Percentiles rank a stretch among this genome's conserved stretches.
Evolutionary conservation across 345 rosid genomes (phyloP).

Genomic region (Arabidopsis arenosa): DNA sequence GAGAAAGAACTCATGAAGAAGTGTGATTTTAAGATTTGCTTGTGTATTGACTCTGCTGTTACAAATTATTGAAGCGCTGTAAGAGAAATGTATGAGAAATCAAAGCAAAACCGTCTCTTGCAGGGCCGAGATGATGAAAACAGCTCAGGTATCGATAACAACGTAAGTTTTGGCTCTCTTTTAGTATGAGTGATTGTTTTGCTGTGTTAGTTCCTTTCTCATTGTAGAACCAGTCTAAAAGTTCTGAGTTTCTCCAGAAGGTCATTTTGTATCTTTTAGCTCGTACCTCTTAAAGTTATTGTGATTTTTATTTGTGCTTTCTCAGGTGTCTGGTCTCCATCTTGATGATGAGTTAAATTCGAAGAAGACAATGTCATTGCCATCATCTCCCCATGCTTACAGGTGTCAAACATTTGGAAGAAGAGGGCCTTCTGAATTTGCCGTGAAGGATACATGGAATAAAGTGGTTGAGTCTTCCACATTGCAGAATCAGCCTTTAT

Average conservation of each 20-base stretch:
- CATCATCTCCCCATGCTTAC: conserved; percentile 90
- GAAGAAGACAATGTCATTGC: conserved; percentile 91
- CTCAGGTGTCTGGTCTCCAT: conserved; percentile 67
- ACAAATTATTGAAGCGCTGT: conserved; percentile 78
- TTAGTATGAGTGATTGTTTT: conserved; percentile 8
- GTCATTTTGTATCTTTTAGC: conserved; percentile 12
- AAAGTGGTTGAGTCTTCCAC: conserved; percentile 84
- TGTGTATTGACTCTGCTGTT: conserved; percentile 33
- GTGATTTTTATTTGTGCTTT: conserved; percentile 28
- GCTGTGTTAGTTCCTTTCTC: conserved; percentile 6
- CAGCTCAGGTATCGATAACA: conserved; percentile 56
- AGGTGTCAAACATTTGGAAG: conserved; percentile 66
- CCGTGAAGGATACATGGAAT: conserved; percentile 71
- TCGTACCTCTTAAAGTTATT: conserved; percentile 24
- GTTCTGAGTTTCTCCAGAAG: conserved; percentile 23
- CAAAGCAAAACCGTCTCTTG: conserved; percentile 84
- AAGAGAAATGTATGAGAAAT: conserved; percentile 86
- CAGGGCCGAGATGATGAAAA: conserved; percentile 63
- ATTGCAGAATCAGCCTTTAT: conserved; percentile 70
- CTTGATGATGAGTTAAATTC: conserved; percentile 65
- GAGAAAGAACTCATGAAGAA: conserved; percentile 22
- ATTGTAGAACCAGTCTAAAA: conserved; percentile 12
- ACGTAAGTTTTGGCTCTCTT: conserved; percentile 55
- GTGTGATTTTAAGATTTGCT: conserved; percentile 22
- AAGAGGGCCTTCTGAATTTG: conserved; percentile 63